Base-by-base conservation (phyloP, 148 eudicot species). In the Agrostemma githago region DNA sequence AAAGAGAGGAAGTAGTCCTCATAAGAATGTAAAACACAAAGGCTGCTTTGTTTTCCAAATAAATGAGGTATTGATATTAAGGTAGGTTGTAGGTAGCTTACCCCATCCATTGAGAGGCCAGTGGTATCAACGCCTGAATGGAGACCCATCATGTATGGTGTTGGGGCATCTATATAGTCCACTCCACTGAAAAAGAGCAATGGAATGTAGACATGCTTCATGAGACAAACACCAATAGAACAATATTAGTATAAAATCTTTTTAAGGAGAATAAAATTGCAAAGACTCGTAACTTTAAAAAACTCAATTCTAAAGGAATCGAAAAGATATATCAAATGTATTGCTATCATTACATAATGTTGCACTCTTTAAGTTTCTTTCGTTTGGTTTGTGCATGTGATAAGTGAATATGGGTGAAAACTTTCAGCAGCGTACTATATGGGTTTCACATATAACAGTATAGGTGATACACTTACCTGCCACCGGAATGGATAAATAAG, bases 151-250 rank as follows among this genome's bases (percentile, higher is more conserved):
- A 95, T 95, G 81, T 95, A 95, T 62, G 98, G 98, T 14, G 98
- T 95, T 61, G 98, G 98, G 79, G 98, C 98, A 92, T 95, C 98
- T 85, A 95, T 95, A 74, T 95, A 95, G 82, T 95, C 98, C 66
- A 95, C 98, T 83, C 97, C 97, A 81, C 98, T 95, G 97, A 95
- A 95, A 88, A 95, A 95, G 72, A 95, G 97, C 70, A 95, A 85
- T 74, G 98, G 98, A 85, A 95, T 95, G 96, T 92, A 95, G 86
- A 95, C 98, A 83, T 95, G 98, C 98, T 95, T 88, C 97, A 87
- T 79, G 80, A 83, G 74, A 86, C 80, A 74, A 82, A 88, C 80
- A 59, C 51, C 72, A 76, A 65, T 73, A 69, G 83, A 86, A 77
- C 87, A 90, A 86, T 72, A 39, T 73, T 76, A 72, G 81, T 59